Evolutionary conservation across 2,329 filamentous ascomycete species (phyloP).

Genomic region (Pestalotiopsis sp.): DNA sequence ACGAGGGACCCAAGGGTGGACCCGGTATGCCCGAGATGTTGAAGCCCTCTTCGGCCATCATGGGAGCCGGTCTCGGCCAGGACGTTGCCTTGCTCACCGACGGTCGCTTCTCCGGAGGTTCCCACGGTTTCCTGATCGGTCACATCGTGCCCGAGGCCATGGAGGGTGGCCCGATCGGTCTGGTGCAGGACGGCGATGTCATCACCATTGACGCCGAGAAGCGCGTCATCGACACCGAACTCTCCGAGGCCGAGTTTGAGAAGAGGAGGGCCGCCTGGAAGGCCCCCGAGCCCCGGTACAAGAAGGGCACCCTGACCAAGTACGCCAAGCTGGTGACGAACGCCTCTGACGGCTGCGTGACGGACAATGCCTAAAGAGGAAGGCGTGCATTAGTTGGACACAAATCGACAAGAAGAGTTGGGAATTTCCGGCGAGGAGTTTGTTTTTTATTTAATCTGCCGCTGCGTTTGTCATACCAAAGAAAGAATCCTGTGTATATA

Average conservation of each 20-base stretch:
- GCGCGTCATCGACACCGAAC: slow-evolving; percentile 67
- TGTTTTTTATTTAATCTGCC: not conserved
- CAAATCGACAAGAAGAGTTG: not conserved
- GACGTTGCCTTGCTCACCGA: slow-evolving; percentile 77
- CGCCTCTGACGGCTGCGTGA: slow-evolving; percentile 62
- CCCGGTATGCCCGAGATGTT: slow-evolving; percentile 96
- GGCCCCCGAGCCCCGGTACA: slow-evolving; percentile 59
- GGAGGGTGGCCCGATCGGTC: slow-evolving; percentile 81
- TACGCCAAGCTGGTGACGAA: slow-evolving; percentile 65
- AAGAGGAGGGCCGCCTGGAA: slow-evolving; percentile 63
- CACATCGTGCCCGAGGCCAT: slow-evolving; percentile 88
- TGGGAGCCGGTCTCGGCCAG: slow-evolving; percentile 82
- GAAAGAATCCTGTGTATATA: slow-evolving; percentile 9
- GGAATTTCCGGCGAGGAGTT: not conserved
- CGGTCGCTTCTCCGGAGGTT: slow-evolving; percentile 77
- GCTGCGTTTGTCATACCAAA: not conserved
- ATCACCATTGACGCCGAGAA: slow-evolving; percentile 83
- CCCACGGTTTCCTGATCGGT: slow-evolving; percentile 84
- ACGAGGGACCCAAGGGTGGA: slow-evolving; percentile 91
- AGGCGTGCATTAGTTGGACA: slow-evolving; percentile 10
- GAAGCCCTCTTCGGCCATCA: slow-evolving; percentile 89
- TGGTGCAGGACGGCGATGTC: slow-evolving; percentile 79
- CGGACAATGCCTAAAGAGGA: slow-evolving; percentile 27
- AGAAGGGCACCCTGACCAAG: slow-evolving; percentile 70
- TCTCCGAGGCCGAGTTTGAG: slow-evolving; percentile 66